Evolutionary conservation across 2,329 filamentous ascomycete genomes (phyloP).

Genomic region (Huntiella omanensis): DNA sequence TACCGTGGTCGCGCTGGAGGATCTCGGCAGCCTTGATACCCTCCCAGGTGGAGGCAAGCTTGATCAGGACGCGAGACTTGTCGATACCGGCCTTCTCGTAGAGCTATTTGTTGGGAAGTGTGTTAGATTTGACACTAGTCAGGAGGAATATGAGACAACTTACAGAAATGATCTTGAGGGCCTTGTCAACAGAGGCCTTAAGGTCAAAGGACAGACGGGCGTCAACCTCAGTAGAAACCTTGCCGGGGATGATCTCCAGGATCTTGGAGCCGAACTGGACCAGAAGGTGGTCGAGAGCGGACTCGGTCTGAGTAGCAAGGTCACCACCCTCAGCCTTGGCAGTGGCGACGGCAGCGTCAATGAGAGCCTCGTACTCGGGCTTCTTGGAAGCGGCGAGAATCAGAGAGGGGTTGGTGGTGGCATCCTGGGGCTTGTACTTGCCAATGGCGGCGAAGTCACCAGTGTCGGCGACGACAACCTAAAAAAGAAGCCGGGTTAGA

Average conservation of each 20-base stretch:
- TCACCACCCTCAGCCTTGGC: constrained; percentile 57
- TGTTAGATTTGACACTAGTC: neutral
- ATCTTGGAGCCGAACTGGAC: constrained; percentile 98
- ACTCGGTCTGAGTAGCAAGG: constrained; percentile 69
- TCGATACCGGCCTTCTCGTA: constrained; percentile 82
- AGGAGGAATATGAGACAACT: constrained; percentile 16
- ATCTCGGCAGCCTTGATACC: constrained; percentile 97
- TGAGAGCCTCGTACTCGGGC: constrained; percentile 81
- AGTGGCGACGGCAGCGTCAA: constrained; percentile 67
- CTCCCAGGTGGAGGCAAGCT: constrained; percentile 98
- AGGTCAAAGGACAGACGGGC: constrained; percentile 91
- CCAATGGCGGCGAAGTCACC: constrained; percentile 79
- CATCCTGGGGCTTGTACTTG: constrained; percentile 99
- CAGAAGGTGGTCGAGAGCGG: constrained; percentile 78
- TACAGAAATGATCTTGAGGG: constrained; percentile 90
- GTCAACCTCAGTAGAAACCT: constrained; percentile 97
- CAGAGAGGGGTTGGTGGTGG: constrained; percentile 97
- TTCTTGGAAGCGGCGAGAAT: constrained; percentile 98
- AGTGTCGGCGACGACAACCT: constrained; percentile 20
- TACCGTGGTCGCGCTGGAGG: constrained; percentile 82
- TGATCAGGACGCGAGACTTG: constrained; percentile 94
- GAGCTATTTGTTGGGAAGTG: constrained; percentile 36
- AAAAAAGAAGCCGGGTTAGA: neutral
- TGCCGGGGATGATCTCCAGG: constrained; percentile 87
- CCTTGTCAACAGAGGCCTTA: constrained; percentile 82